Percentiles rank a stretch among this genome's conserved stretches.
phyloP scores from a whole-genome alignment of 805 yeast genomes.

The Metschnikowia colocasiae region DNA sequence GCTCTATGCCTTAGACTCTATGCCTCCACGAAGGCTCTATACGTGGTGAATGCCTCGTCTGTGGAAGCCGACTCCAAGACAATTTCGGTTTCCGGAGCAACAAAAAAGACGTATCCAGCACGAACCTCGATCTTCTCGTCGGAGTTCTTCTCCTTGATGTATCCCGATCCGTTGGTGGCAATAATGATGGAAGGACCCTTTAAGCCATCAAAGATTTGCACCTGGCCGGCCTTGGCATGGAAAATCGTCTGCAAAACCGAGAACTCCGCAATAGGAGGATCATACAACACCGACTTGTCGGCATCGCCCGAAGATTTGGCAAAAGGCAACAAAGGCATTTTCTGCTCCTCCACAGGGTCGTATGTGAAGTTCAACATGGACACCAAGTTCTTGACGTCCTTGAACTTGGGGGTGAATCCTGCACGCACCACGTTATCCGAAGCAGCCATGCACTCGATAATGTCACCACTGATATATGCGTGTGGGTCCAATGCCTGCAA shows the following conservation, averaged over 20 bases:
- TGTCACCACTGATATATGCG: slow-evolving; percentile 95
- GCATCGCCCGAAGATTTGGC: slow-evolving; percentile 65
- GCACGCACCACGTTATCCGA: slow-evolving; percentile 97
- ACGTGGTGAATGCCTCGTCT: slow-evolving; percentile 60
- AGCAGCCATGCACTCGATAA: slow-evolving; percentile 99
- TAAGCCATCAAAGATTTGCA: slow-evolving; percentile 56
- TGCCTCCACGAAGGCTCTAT: slow-evolving; percentile 90
- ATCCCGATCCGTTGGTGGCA: slow-evolving; percentile 78
- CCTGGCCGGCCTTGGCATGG: slow-evolving; percentile 42
- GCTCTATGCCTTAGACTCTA: not conserved
- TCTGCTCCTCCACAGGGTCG: slow-evolving; percentile 89
- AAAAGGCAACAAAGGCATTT: slow-evolving; percentile 66
- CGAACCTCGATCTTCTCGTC: slow-evolving; percentile 41
- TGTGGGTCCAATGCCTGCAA: slow-evolving; percentile 97
- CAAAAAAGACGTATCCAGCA: slow-evolving; percentile 79
- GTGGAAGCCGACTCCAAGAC: slow-evolving; percentile 51
- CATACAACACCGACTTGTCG: slow-evolving; percentile 56
- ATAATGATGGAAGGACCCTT: slow-evolving; percentile 88
- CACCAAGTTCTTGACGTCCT: slow-evolving; percentile 88
- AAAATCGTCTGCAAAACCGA: slow-evolving; percentile 83
- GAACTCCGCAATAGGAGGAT: slow-evolving; percentile 97
- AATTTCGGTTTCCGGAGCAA: slow-evolving; percentile 71
- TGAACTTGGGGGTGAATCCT: slow-evolving; percentile 99
- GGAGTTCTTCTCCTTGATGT: slow-evolving; percentile 40
- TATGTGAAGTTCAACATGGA: slow-evolving; percentile 86